A percentile compares a stretch with the other conserved stretches of the same genome.
These are phyloP conservation scores for Malus asiatica DNA, from an alignment of 306 rosid genomes.

Conservation along the genomic window DNA sequence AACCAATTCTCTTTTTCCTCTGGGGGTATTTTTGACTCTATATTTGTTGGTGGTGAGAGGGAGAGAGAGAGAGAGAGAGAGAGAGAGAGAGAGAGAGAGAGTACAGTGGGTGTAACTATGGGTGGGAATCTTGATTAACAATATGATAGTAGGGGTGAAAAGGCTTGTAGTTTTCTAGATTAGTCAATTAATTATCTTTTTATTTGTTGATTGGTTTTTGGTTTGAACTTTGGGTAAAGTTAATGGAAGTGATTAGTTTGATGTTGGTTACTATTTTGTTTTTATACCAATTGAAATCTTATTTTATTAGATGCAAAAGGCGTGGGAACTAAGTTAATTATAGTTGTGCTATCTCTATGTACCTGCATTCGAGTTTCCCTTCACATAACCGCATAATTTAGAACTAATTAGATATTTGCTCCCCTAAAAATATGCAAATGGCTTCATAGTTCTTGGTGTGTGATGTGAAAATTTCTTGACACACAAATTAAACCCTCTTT, in stretches of 20 bases:
- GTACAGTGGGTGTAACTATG: slow-evolving; percentile 6
- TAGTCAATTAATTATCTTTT: neutral
- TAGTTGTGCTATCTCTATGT: neutral
- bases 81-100: neutral
- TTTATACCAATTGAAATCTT: too few species aligned
- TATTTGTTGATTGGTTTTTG: slow-evolving; percentile 5
- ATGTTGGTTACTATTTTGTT: neutral
- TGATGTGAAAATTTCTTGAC: too few species aligned
- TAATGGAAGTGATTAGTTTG: neutral
- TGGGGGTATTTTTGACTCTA: neutral
- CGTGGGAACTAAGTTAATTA: too few species aligned
- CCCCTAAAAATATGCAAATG: too few species aligned
- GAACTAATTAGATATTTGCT: too few species aligned
- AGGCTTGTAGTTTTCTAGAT: neutral
- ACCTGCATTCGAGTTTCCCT: neutral
- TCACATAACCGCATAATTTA: too few species aligned
- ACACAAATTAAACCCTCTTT: too few species aligned
- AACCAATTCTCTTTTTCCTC: neutral
- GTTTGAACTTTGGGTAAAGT: neutral
- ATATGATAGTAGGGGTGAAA: neutral
- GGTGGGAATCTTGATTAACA: slow-evolving; percentile 8
- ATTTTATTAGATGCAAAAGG: neutral
- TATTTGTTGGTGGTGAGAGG: neutral
- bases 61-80: too few species aligned
- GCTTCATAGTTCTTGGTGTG: neutral